These are phyloP conservation scores for Nidula niveotomentosa DNA, from an alignment of 1,284 basidiomycete genomes.

Conservation along the genomic window DNA sequence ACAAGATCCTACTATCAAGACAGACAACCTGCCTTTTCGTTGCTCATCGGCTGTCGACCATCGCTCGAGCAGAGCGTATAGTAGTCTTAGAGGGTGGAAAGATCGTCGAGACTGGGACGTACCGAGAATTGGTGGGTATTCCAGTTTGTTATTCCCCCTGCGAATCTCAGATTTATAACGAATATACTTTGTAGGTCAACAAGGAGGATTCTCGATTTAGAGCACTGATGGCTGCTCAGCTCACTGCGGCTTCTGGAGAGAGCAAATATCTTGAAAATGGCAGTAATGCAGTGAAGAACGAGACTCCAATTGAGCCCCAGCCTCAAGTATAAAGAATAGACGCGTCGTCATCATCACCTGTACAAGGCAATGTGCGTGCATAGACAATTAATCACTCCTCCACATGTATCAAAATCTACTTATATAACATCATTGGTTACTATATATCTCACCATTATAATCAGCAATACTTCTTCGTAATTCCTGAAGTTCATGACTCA, in stretches of 20 bases:
- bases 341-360: too few species aligned
- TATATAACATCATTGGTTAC: too few species aligned
- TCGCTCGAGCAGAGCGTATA: slow-evolving; percentile 82
- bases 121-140: slow-evolving; percentile 69
- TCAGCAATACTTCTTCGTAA: too few species aligned
- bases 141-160: background rate
- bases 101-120: slow-evolving; percentile 84
- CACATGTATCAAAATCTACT: too few species aligned
- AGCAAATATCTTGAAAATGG: slow-evolving; percentile 3
- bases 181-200: slow-evolving; percentile 43
- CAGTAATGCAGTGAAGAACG: too few species aligned
- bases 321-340: background rate
- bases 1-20: slow-evolving; percentile 75
- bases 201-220: slow-evolving; percentile 76
- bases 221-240: slow-evolving; percentile 83
- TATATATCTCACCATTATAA: too few species aligned
- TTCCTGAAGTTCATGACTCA: too few species aligned
- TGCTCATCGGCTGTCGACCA: slow-evolving; percentile 85
- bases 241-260: slow-evolving; percentile 51
- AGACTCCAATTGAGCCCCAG: background rate
- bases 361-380: too few species aligned
- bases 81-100: slow-evolving; percentile 86
- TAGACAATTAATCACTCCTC: too few species aligned
- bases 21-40: slow-evolving; percentile 89
- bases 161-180: background rate